These are phyloP conservation scores for Papilionanthe hybrid DNA, from an alignment of 116 monocot genomes.

Conservation along the genomic window DNA sequence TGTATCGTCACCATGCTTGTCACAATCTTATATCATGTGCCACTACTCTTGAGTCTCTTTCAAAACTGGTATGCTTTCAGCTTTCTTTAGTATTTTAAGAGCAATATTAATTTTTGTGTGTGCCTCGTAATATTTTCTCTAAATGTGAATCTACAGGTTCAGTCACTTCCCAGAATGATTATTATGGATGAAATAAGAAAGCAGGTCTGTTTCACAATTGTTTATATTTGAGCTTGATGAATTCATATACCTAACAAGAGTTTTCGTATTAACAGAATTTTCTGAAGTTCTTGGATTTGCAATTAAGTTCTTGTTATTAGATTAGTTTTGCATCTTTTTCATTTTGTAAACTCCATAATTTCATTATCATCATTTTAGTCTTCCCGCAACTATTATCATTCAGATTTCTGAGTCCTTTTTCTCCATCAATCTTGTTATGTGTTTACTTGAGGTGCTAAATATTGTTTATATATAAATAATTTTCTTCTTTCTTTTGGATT, in stretches of 20 bases:
- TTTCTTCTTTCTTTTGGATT: too few species aligned
- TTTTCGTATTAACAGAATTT: neutral
- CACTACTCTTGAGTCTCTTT: slow-evolving; percentile 79
- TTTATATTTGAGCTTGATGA: neutral
- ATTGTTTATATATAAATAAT: neutral
- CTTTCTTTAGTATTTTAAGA: neutral
- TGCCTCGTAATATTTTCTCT: neutral
- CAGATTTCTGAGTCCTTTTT: neutral
- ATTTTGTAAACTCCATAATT: neutral
- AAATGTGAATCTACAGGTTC: slow-evolving; percentile 44
- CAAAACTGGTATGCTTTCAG: slow-evolving; percentile 55
- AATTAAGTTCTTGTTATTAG: neutral
- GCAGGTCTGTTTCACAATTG: slow-evolving; percentile 41
- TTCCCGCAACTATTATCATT: neutral
- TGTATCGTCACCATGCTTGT: slow-evolving; percentile 67
- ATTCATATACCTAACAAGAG: neutral
- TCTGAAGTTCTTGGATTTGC: neutral
- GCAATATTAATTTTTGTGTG: neutral
- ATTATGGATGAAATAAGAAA: slow-evolving; percentile 95
- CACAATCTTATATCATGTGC: slow-evolving; percentile 70
- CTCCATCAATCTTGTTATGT: neutral
- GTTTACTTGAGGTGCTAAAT: neutral
- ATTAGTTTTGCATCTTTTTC: neutral
- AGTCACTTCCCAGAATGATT: slow-evolving; percentile 98
- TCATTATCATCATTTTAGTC: neutral